Conservation (phyloP, 1,284 basidiomycete species). For the Apiotrichum siamense region DNA sequence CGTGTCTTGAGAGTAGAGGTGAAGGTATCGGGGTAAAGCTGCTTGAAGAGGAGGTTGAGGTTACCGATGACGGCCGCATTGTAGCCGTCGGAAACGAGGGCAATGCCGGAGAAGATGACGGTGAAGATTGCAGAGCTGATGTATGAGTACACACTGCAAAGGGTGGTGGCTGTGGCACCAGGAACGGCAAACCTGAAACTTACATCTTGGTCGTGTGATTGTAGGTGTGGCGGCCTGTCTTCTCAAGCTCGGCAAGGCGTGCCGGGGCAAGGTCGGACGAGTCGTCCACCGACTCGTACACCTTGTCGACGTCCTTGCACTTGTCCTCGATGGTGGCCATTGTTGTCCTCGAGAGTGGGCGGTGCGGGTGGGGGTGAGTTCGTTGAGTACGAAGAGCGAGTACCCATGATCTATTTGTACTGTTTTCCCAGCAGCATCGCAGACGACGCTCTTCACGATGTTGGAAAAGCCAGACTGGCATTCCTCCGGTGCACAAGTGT, state of each 20-base stretch:
- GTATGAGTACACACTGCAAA: neutral
- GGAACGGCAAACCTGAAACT: neutral
- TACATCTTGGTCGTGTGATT: slow-evolving; percentile 12
- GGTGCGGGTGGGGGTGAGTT: too few species aligned
- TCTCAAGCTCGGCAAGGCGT: slow-evolving; percentile 13
- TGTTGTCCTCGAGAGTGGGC: too few species aligned
- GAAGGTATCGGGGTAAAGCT: slow-evolving; percentile 18
- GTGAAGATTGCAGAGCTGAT: slow-evolving; percentile 9
- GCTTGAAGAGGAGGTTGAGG: slow-evolving; percentile 8
- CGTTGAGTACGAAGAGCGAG: too few species aligned
- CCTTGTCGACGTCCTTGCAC: neutral
- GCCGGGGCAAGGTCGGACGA: neutral
- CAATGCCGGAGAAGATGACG: slow-evolving; percentile 25
- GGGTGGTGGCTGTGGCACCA: slow-evolving; percentile 8
- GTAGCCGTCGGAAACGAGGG: slow-evolving; percentile 30
- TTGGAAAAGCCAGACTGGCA: too few species aligned
- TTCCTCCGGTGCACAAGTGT: too few species aligned
- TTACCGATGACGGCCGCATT: slow-evolving; percentile 24
- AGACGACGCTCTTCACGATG: too few species aligned
- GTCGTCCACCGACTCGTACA: neutral
- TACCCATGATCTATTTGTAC: too few species aligned
- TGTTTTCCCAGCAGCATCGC: too few species aligned
- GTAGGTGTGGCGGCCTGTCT: slow-evolving; percentile 7
- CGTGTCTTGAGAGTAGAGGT: slow-evolving; percentile 23
- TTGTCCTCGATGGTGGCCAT: too few species aligned